Evolutionary conservation across 2,329 filamentous ascomycete genomes (phyloP).

Genomic region (Penicillium sp.): DNA sequence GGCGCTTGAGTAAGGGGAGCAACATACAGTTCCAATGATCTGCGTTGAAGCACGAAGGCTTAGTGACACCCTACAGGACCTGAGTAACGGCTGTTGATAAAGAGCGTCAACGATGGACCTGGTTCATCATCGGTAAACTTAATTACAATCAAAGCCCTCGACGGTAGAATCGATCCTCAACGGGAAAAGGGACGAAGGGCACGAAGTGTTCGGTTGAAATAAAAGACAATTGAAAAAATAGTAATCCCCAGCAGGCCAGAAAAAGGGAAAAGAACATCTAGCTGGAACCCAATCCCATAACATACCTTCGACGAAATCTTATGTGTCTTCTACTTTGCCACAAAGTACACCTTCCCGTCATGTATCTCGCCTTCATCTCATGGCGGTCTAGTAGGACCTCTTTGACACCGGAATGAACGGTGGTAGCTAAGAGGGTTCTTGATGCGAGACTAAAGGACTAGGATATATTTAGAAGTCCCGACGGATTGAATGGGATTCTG

Average conservation of each 20-base stretch:
- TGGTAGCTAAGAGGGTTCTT: conserved; percentile 7
- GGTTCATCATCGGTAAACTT: neutral
- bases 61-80: neutral
- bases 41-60: neutral
- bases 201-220: conserved; percentile 1
- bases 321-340: conserved; percentile 5
- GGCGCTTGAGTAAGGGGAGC: neutral
- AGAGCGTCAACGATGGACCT: neutral
- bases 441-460: conserved; percentile 11
- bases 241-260: neutral
- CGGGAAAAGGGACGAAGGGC: neutral
- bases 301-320: conserved; percentile 5
- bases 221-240: neutral
- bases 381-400: neutral
- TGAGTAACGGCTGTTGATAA: neutral
- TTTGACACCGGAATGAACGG: conserved; percentile 15
- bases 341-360: conserved; percentile 8
- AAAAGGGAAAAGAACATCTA: neutral
- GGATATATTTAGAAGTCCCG: conserved; percentile 8
- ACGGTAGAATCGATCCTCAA: neutral
- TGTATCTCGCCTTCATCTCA: neutral
- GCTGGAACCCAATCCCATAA: conserved; percentile 2
- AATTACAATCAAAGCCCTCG: neutral
- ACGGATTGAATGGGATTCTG: conserved; percentile 1
- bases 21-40: neutral